These are phyloP conservation scores for Aspergillus luchuensis DNA, from an alignment of 2,329 filamentous ascomycete genomes.

Conservation along the genomic window DNA sequence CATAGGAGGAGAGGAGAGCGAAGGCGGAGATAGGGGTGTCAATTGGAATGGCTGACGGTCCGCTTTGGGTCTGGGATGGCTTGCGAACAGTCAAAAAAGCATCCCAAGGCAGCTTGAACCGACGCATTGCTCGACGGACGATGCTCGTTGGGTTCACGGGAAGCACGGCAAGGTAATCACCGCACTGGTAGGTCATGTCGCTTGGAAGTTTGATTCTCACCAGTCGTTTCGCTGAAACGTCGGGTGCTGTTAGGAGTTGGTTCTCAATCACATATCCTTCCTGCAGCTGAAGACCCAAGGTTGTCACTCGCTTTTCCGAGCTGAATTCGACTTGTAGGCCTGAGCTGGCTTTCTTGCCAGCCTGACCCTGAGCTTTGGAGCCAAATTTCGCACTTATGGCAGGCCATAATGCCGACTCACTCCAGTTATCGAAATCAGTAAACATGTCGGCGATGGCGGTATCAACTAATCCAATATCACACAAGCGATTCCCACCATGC, in stretches of 20 bases:
- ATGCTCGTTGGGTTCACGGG: constrained; percentile 67
- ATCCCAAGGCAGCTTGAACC: constrained; percentile 70
- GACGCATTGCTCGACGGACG: constrained; percentile 64
- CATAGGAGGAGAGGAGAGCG: constrained; percentile 68
- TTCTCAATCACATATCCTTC: constrained; percentile 62
- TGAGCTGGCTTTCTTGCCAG: constrained; percentile 35
- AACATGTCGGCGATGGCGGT: constrained; percentile 67
- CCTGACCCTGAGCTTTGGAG: neutral
- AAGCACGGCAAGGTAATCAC: constrained; percentile 75
- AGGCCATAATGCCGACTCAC: constrained; percentile 60
- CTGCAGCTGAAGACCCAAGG: constrained; percentile 64
- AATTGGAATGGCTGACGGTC: constrained; percentile 51
- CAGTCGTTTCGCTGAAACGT: constrained; percentile 61
- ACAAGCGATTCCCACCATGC: constrained; percentile 54
- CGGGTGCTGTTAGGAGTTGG: constrained; percentile 53
- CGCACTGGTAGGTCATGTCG: constrained; percentile 66
- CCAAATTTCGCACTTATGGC: constrained; percentile 49
- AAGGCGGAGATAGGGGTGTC: constrained; percentile 60
- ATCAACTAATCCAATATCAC: constrained; percentile 59
- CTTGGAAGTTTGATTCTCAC: constrained; percentile 69
- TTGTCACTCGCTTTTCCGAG: constrained; percentile 55
- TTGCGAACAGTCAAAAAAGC: constrained; percentile 63
- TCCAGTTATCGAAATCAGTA: constrained; percentile 68
- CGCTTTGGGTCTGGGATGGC: constrained; percentile 49
- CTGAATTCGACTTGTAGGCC: constrained; percentile 53